Base-by-base conservation (phyloP, 2,329 filamentous ascomycete genomes). In the Paraconiothyrium sp. region DNA sequence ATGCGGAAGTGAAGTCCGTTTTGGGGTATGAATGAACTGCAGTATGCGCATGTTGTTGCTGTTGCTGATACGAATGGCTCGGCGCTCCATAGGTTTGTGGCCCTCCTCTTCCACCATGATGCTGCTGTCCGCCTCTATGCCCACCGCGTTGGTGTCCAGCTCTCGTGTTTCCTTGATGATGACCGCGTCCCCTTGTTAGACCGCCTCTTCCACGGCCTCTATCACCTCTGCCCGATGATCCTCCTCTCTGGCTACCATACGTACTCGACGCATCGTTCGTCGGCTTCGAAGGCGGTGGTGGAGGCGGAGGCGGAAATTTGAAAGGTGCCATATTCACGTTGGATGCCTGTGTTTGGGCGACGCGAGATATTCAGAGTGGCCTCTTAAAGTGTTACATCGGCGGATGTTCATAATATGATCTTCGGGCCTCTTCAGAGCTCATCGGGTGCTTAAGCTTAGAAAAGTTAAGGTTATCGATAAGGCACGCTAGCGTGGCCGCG, bases 231-330 rank as follows among this genome's bases (percentile, higher is more conserved):
- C 58, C 57, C 3, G 39, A 41, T 39, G 44, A 20, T 14, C 69
- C 65, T 16, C 74, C 76, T 63, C 76, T 70, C 60, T 77, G 76
- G 54, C 69, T 74, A 39, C 67, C 54, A 56, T 71, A 71, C 37
- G 66, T 51, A 20, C 67, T 67, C 59, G 67, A 72, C 57, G 50
- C 63, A 49, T 72, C 73, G 64, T 68, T 71, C 5, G 72, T 63
- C n/a, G 70, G 72, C 67, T 73, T 78, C 46, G 73, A 72, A 46
- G 76, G 76, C 61, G 77, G 77, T 60, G 77, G 77, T 20, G 83
- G 82, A 43, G 83, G 83, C 35, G 82, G 82, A 46, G 82, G 82
- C n/a, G 82, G 82, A 55, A 84, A 84, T 20, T 76, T 79, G 68
- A 78, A 84, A 71, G 60, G 71, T 69, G 70, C 67, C 73, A 76